phyloP scores from a whole-genome alignment of 2,329 filamentous ascomycete genomes.

The Paraphaeosphaeria minitans region DNA sequence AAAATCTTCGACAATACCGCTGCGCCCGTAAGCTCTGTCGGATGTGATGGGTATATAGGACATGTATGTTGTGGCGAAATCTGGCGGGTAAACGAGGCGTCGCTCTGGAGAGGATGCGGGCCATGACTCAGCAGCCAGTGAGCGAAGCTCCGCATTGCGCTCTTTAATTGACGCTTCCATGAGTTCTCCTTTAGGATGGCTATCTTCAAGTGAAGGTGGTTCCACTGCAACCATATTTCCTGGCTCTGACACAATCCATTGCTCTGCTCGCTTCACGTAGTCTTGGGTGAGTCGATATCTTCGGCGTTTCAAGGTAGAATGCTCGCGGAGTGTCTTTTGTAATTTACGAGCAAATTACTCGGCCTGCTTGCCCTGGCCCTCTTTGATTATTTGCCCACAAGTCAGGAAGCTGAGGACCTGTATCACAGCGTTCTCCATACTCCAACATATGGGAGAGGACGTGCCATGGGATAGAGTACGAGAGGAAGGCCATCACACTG shows the following conservation, averaged over 20 bases:
- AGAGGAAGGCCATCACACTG: conserved; percentile 1
- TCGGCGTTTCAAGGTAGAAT: not conserved
- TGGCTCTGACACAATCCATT: not conserved
- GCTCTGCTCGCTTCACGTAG: not conserved
- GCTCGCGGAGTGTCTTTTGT: not conserved
- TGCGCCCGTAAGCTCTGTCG: not conserved
- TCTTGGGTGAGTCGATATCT: not conserved
- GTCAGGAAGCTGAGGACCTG: conserved; percentile 1
- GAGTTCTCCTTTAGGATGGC: not conserved
- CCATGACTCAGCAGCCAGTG: not conserved
- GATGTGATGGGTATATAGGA: not conserved
- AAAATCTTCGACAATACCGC: not conserved
- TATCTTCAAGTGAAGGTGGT: not conserved
- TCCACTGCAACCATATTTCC: not conserved
- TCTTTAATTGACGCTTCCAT: not conserved
- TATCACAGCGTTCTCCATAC: not conserved
- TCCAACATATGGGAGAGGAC: not conserved
- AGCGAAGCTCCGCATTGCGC: not conserved
- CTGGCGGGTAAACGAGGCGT: not conserved
- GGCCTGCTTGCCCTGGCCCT: not conserved
- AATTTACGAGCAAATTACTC: not conserved
- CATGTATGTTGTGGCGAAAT: conserved; percentile 2
- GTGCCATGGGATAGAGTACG: conserved; percentile 2
- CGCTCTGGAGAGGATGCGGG: not conserved
- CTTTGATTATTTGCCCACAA: not conserved